phyloP scores from a whole-genome alignment of 108 stramenopile species.

The Mayamaea pseudoterrestris region DNA sequence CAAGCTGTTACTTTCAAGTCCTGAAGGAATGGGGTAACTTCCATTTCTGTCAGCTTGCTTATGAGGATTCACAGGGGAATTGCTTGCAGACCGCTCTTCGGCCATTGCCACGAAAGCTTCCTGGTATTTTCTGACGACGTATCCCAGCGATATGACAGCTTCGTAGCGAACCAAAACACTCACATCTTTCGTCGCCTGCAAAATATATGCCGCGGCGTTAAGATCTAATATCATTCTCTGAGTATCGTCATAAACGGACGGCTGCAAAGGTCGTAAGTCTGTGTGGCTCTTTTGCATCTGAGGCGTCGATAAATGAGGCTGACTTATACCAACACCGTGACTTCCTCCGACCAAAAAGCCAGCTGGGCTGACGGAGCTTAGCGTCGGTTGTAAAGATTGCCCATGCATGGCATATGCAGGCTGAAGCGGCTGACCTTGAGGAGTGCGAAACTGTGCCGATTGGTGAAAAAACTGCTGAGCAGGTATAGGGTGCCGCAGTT shows the following conservation, averaged over 20 bases:
- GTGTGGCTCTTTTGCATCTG: too few species aligned
- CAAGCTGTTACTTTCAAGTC: slow-evolving; percentile 18
- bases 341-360: slow-evolving; percentile 1
- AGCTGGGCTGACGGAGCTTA: background rate
- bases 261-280: background rate
- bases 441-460: too few species aligned
- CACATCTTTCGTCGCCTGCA: slow-evolving; percentile 36
- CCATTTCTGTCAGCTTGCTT: background rate
- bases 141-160: slow-evolving; percentile 50
- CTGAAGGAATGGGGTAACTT: slow-evolving; percentile 31
- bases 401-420: background rate
- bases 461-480: too few species aligned
- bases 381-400: background rate
- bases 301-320: too few species aligned
- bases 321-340: too few species aligned
- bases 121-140: slow-evolving; percentile 70
- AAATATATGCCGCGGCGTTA: slow-evolving; percentile 14
- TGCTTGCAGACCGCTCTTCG: too few species aligned
- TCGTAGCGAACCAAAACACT: slow-evolving; percentile 81
- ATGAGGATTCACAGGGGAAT: background rate
- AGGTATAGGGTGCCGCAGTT: too few species aligned
- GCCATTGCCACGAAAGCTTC: slow-evolving; percentile 64
- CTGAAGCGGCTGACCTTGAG: too few species aligned
- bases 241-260: slow-evolving; percentile 29
- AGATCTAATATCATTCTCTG: slow-evolving; percentile 27